Evolutionary conservation across 1,284 basidiomycete species (phyloP), one percentile per base, ranked within the genome.

Genomic region (Fomitiporia mediterranea): DNA sequence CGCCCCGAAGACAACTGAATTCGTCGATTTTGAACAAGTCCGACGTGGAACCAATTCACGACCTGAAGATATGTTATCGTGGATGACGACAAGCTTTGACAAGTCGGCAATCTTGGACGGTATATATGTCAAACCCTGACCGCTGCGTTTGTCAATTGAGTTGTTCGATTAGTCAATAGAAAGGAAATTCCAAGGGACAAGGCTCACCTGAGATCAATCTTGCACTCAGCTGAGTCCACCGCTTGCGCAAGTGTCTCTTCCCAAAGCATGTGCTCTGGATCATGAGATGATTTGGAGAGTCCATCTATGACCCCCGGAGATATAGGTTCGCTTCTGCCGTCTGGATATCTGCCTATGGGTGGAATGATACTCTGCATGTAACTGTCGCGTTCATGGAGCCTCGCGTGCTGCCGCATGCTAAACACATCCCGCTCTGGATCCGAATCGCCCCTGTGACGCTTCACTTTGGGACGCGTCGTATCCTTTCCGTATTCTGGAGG

Each of bases 51-150:
- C 39, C 23, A 56, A 53, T 11, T 58, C 49, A 19, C 61, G 37
- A 23, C 3, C 8, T 15, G 61, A 44, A 19, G 61, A 11, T 17
- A 32, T 35, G n/a, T 17, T 13, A n/a, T 44, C n/a, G 3, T 32
- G 49, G 3, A 76, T 65, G 3, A 73, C 68, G 13, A 73, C 72
- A 28, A 77, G 71, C 4, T 69, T 68, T 21, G 66, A 67, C 8
- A 79, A 67, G 42, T 79, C 77, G 0, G 64, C 54, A 8, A 80
- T 71, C 1, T 68, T 69, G 1, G 69, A 60, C 1, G 78, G 74
- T 0, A 80, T 77, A 52, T 64, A 65, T 0, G 73, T 72, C 11
- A 79, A 65, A 23, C 66, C 62, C 3, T 61, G 55, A 27, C 67
- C 62, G 38, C 72, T 77, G 46, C 46, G 38, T 30, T 25, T 7